Conservation (phyloP, 2,329 filamentous ascomycete species). For the Neocucurbitaria cava region DNA sequence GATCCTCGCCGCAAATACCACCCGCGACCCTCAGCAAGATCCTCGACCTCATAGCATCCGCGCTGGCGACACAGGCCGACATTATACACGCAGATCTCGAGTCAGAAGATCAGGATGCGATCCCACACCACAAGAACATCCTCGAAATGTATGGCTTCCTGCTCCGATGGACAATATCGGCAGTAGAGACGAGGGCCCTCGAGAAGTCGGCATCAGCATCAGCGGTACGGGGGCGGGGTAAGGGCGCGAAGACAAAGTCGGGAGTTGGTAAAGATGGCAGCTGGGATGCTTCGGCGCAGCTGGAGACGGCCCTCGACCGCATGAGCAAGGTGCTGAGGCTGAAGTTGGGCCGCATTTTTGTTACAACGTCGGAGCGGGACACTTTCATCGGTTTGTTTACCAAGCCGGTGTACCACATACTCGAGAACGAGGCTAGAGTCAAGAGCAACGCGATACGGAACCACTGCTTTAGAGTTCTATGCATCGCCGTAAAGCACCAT, state of each 20-base stretch:
- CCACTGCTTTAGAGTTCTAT: slow-evolving; percentile 97
- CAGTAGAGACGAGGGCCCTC: slow-evolving; percentile 90
- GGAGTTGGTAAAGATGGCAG: slow-evolving; percentile 68
- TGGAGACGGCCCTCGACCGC: slow-evolving; percentile 86
- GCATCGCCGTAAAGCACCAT: slow-evolving; percentile 96
- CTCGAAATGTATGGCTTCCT: slow-evolving; percentile 95
- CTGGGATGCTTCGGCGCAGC: slow-evolving; percentile 89
- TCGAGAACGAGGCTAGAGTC: slow-evolving; percentile 91
- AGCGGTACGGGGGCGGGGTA: slow-evolving; percentile 75
- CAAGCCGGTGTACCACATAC: slow-evolving; percentile 87
- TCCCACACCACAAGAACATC: slow-evolving; percentile 86
- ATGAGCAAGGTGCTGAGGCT: slow-evolving; percentile 97
- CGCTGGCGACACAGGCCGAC: slow-evolving; percentile 84
- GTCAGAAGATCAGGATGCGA: slow-evolving; percentile 79
- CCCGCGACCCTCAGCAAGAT: slow-evolving; percentile 88
- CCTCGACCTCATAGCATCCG: slow-evolving; percentile 87
- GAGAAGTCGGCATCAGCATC: slow-evolving; percentile 82
- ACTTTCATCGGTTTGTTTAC: slow-evolving; percentile 94
- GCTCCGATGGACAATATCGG: slow-evolving; percentile 91
- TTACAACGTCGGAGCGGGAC: slow-evolving; percentile 95
- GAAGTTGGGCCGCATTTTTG: slow-evolving; percentile 89
- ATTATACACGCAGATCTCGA: slow-evolving; percentile 85
- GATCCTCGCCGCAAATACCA: slow-evolving; percentile 81
- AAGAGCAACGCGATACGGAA: slow-evolving; percentile 90
- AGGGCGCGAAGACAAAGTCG: slow-evolving; percentile 73